phyloP scores from a whole-genome alignment of 495 filamentous ascomycete genomes.

The Evansstolkia leycettana region DNA sequence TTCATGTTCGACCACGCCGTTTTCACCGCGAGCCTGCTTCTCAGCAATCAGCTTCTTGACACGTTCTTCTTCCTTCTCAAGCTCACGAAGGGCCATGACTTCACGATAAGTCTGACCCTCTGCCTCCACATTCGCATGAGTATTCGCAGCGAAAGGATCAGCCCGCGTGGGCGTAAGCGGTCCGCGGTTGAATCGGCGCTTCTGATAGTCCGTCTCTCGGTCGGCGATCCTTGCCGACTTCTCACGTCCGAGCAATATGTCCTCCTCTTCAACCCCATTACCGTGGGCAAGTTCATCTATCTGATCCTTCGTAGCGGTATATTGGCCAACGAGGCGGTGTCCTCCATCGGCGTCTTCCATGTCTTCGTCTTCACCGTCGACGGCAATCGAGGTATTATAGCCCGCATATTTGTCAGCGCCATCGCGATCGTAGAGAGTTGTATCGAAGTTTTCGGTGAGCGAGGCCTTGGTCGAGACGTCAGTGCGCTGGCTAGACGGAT shows the following conservation, averaged over 20 bases:
- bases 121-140: slow-evolving; percentile 51
- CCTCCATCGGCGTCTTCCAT: slow-evolving; percentile 65
- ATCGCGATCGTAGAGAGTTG: slow-evolving; percentile 75
- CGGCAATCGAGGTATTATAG: slow-evolving; percentile 81
- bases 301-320: slow-evolving; percentile 82
- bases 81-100: slow-evolving; percentile 79
- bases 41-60: slow-evolving; percentile 72
- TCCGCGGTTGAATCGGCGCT: slow-evolving; percentile 77
- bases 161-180: slow-evolving; percentile 73
- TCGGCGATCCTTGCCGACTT: slow-evolving; percentile 81
- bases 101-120: slow-evolving; percentile 77
- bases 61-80: slow-evolving; percentile 91
- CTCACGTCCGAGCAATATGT: slow-evolving; percentile 77
- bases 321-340: slow-evolving; percentile 83
- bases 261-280: slow-evolving; percentile 78
- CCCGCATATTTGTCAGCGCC: slow-evolving; percentile 75
- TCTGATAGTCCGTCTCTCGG: slow-evolving; percentile 95
- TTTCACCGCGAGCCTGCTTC: slow-evolving; percentile 52
- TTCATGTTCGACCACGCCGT: slow-evolving; percentile 46
- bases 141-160: slow-evolving; percentile 73
- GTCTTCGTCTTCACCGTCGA: slow-evolving; percentile 70
- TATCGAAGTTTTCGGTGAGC: slow-evolving; percentile 91
- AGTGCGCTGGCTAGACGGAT: slow-evolving; percentile 76
- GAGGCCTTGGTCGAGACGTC: slow-evolving; percentile 89
- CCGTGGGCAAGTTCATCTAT: slow-evolving; percentile 90